Evolutionary conservation across 148 eudicot genomes (phyloP).

Genomic region (Camellia granthamiana): DNA sequence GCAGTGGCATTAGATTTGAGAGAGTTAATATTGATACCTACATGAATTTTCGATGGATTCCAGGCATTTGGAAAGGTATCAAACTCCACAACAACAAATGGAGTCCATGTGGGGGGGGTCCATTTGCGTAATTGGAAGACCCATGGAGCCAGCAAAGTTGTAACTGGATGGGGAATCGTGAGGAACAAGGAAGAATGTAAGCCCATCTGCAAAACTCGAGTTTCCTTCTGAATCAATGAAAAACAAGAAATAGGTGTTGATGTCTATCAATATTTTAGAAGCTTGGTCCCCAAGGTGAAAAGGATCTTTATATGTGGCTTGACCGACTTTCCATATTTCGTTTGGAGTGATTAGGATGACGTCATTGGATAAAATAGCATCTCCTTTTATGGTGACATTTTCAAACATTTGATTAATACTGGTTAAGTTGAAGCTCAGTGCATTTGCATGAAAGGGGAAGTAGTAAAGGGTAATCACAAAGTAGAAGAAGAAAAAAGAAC

Average conservation of each 20-base stretch:
- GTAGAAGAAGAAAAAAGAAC: too few relatives aligned
- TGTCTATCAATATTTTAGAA: neutral
- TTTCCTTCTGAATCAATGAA: slow-evolving; percentile 12
- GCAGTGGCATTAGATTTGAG: neutral
- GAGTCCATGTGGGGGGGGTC: too few relatives aligned
- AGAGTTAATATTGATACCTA: neutral
- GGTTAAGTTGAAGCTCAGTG: slow-evolving; percentile 2
- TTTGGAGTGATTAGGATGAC: slow-evolving; percentile 19
- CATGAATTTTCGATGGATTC: neutral
- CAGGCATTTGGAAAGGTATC: neutral
- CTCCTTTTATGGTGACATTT: slow-evolving; percentile 9
- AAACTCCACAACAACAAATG: slow-evolving; percentile 26
- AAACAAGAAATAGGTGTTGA: slow-evolving; percentile 10
- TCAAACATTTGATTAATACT: neutral
- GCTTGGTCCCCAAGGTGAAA: slow-evolving; percentile 19
- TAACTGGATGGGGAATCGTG: neutral
- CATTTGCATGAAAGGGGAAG: too few relatives aligned
- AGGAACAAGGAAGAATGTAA: neutral
- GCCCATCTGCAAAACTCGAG: neutral
- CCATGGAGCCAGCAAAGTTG: neutral
- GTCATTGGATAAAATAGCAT: slow-evolving; percentile 9
- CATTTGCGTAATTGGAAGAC: neutral
- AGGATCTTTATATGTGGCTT: slow-evolving; percentile 7
- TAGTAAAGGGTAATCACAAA: too few relatives aligned
- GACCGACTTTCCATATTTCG: neutral